Evolutionary conservation across 805 yeast genomes (phyloP), one percentile per base, ranked within the genome.

Genomic region (Pichia deserticola): DNA sequence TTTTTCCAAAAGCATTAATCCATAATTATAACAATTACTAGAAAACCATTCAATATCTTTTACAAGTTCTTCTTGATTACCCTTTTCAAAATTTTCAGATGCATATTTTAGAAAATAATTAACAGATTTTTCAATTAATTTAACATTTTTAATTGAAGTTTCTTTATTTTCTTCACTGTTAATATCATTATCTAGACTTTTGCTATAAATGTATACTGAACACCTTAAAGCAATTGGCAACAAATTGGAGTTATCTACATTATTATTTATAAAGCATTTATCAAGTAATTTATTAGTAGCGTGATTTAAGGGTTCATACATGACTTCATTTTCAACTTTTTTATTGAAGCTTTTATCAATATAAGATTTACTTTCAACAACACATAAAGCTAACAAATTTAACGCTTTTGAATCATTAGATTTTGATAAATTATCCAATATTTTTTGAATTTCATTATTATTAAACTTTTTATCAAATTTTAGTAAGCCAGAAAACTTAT

Each of bases 1-100:
- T 1, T 44, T 41, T 12, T 42, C 44, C 7, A 30, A 12, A 3
- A 42, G 27, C 11, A 32, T 27, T 10, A 42, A 5, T 12, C 52
- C 49, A 12, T 36, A 28, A 36, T 54, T 53, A 28, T 47, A 42
- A 45, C 68, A 66, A 6, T 61, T 61, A 2, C 73, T 61, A 0
- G 68, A 60, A 54, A 71, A 69, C 76, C 76, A 72, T 53, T 67
- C 72, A 25, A 68, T 53, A 41, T 72, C 76, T 41, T 62, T 62
- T 5, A 34, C 10, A 27, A 38, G 15, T 28, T 37, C 34, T 12
- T 25, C 4, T 13, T 13, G 36, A 6, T 36, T 36, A 27, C 42
- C 39, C 6, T 35, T 27, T 13, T 39, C 4, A 40, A 13, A 27
- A 40, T 39, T 43, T n/a, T 48, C 48, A 8, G 36, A 29, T 34